Percentiles rank a stretch among this genome's conserved stretches.
phyloP scores from a whole-genome alignment of 73 alveolate genomes.

The Effrenium voratum region DNA sequence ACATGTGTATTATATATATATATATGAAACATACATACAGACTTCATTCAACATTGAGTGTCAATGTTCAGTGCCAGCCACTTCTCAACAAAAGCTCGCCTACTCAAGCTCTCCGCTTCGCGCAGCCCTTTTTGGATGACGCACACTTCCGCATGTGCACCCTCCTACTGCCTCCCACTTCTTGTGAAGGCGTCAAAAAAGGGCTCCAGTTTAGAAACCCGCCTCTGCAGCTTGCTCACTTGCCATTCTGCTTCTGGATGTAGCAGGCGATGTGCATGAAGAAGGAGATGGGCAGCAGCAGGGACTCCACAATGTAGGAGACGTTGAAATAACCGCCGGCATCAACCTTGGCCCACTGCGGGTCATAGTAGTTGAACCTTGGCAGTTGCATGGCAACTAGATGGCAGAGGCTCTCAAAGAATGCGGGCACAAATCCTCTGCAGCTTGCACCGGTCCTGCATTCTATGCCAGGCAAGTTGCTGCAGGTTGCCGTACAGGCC shows the following conservation, averaged over 20 bases:
- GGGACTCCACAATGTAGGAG: constrained; percentile 87
- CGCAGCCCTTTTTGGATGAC: no score
- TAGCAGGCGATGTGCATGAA: constrained; percentile 92
- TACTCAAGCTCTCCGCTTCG: no score
- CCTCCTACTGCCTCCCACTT: no score
- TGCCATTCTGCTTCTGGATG: constrained; percentile 92
- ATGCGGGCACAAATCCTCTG: background rate
- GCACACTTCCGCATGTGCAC: no score
- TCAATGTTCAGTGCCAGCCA: no score
- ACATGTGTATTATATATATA: no score
- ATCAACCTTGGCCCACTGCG: constrained; percentile 88
- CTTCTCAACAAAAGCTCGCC: no score
- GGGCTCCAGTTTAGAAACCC: background rate
- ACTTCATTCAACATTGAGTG: no score
- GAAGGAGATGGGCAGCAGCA: constrained; percentile 84
- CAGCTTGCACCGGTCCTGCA: background rate
- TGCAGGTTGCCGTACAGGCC: constrained; percentile 11
- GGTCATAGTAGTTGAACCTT: constrained; percentile 74
- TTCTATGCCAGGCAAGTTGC: background rate
- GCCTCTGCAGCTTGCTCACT: constrained; percentile 31
- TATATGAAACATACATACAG: no score
- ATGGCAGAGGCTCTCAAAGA: background rate
- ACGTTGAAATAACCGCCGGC: constrained; percentile 87
- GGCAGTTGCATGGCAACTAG: background rate
- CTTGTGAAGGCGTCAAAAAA: constrained; percentile 48